Evolutionary conservation across 176 grass and related monocot species (phyloP).

Genomic region (Triticum dicoccoides): DNA sequence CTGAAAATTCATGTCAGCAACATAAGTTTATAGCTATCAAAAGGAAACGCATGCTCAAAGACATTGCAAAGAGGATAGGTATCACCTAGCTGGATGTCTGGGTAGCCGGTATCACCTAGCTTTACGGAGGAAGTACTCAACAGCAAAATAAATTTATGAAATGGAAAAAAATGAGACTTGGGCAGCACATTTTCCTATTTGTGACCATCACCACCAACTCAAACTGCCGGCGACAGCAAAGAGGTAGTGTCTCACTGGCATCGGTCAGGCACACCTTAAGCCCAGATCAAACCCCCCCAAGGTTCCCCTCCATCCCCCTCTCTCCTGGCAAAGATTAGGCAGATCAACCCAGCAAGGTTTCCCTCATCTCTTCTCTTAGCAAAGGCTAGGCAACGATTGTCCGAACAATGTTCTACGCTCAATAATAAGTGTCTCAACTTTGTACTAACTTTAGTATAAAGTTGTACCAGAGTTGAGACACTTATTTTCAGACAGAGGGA

Average conservation of each 20-base stretch:
- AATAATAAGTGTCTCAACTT: neutral
- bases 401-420: neutral
- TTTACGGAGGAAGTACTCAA: neutral
- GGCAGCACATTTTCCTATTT: neutral
- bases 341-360: neutral
- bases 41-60: neutral
- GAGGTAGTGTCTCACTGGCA: too few species aligned
- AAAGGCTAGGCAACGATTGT: conserved; percentile 4
- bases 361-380: neutral
- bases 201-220: neutral
- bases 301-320: neutral
- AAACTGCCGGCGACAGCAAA: neutral
- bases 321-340: neutral
- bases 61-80: neutral
- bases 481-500: too few species aligned
- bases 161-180: neutral
- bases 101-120: neutral
- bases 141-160: neutral
- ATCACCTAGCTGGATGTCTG: neutral
- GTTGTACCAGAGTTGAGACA: too few species aligned
- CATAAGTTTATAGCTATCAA: conserved; percentile 11
- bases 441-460: too few species aligned
- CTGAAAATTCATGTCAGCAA: conserved; percentile 49
- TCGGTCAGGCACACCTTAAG: too few species aligned
- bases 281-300: neutral